Conservation (phyloP, 2,329 filamentous ascomycete genomes). For the Chaetomium sp. region DNA sequence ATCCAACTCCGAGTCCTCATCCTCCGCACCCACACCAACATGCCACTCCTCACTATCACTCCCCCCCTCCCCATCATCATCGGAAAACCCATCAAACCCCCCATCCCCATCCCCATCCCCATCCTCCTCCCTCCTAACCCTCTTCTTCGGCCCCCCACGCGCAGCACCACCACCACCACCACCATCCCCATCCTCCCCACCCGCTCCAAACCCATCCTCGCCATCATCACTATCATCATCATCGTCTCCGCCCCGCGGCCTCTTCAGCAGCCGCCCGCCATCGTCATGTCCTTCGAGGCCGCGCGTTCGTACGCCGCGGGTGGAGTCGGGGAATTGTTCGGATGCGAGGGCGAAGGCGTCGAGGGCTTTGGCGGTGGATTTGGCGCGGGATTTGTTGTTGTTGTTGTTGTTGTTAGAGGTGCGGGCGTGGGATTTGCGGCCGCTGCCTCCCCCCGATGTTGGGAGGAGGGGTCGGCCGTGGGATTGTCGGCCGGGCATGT, state of each 20-base stretch:
- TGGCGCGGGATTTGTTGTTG: constrained; percentile 40
- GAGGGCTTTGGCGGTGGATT: constrained; percentile 44
- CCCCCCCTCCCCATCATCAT: constrained; percentile 28
- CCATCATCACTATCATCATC: constrained; percentile 29
- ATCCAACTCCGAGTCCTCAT: constrained; percentile 59
- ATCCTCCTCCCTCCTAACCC: constrained; percentile 38
- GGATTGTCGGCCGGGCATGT: constrained; percentile 53
- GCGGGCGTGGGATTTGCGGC: constrained; percentile 21
- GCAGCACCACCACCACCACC: background rate
- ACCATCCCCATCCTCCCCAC: constrained; percentile 28
- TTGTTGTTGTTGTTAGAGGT: constrained; percentile 28
- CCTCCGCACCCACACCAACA: constrained; percentile 57
- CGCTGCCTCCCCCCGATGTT: constrained; percentile 6
- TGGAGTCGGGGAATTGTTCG: constrained; percentile 42
- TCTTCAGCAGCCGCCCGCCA: constrained; percentile 16
- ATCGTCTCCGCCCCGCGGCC: constrained; percentile 38
- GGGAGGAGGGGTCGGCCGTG: constrained; percentile 48
- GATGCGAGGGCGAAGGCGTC: constrained; percentile 53
- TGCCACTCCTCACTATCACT: constrained; percentile 86
- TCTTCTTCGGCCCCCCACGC: constrained; percentile 32
- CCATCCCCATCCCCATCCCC: constrained; percentile 49
- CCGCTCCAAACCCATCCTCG: constrained; percentile 36
- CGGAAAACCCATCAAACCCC: constrained; percentile 55
- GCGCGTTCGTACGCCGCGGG: constrained; percentile 34
- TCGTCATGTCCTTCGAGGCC: constrained; percentile 40